Conservation (phyloP, 768 basidiomycete genomes). For the Trametes gibbosa region DNA sequence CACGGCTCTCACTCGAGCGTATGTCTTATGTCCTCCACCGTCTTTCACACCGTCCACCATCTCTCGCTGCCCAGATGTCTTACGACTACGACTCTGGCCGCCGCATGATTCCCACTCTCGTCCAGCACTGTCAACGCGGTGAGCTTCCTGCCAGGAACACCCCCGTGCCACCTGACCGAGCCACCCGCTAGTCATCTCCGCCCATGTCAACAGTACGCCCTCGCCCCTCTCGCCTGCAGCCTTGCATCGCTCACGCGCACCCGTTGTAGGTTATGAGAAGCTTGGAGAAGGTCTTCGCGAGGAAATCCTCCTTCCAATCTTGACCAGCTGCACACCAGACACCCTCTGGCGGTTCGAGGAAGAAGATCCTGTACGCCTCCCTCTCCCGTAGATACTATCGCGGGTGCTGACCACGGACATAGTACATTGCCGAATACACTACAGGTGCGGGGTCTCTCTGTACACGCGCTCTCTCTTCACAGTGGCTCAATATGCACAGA, state of each 20-base stretch:
- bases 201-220: slow-evolving; percentile 59
- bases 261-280: slow-evolving; percentile 54
- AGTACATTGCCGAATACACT: slow-evolving; percentile 47
- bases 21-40: not conserved
- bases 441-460: slow-evolving; percentile 39
- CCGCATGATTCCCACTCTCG: slow-evolving; percentile 58
- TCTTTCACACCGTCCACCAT: slow-evolving; percentile 13
- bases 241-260: not conserved
- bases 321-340: slow-evolving; percentile 70
- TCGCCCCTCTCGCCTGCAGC: not conserved
- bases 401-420: not conserved
- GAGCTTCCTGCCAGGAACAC: slow-evolving; percentile 25
- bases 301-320: slow-evolving; percentile 66
- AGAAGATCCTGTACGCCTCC: slow-evolving; percentile 49
- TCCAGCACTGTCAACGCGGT: slow-evolving; percentile 74
- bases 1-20: not conserved
- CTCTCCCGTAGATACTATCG: not conserved
- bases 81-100: slow-evolving; percentile 33
- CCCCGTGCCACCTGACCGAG: slow-evolving; percentile 16
- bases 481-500: slow-evolving; percentile 37
- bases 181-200: slow-evolving; percentile 47
- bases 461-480: not conserved
- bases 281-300: slow-evolving; percentile 64
- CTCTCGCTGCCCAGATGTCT: slow-evolving; percentile 29
- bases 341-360: slow-evolving; percentile 68